Evolutionary conservation across 2,329 filamentous ascomycete species (phyloP).

Genomic region (Alternaria brassicicola): DNA sequence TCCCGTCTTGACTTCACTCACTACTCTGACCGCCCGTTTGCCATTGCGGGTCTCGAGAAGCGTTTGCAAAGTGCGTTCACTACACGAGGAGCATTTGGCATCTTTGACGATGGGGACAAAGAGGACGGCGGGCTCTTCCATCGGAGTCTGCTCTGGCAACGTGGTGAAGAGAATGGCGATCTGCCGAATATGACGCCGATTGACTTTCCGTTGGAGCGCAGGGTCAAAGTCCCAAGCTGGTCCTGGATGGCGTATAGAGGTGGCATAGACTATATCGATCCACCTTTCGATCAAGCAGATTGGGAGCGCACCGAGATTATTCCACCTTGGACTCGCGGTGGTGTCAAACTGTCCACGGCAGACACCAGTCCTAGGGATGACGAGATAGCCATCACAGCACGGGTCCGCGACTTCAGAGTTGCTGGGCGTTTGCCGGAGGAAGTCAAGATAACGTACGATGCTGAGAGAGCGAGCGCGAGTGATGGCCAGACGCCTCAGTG

Average conservation of each 20-base stretch:
- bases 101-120: conserved; percentile 35
- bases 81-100: conserved; percentile 36
- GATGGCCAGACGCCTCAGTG: conserved; percentile 17
- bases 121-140: conserved; percentile 22
- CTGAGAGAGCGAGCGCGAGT: not conserved
- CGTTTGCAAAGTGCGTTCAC: conserved; percentile 30
- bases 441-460: conserved; percentile 21
- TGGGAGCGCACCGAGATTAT: conserved; percentile 10
- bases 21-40: conserved; percentile 36
- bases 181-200: conserved; percentile 2
- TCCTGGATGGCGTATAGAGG: conserved; percentile 27
- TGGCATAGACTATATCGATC: conserved; percentile 20
- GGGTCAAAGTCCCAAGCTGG: conserved; percentile 15
- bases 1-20: conserved; percentile 31
- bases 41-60: conserved; percentile 43
- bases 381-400: conserved; percentile 13
- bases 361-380: not conserved
- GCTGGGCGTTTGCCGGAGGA: conserved; percentile 8
- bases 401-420: conserved; percentile 15
- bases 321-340: conserved; percentile 6
- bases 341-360: not conserved
- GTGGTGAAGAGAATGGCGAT: conserved; percentile 9
- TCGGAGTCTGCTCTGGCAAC: conserved; percentile 42
- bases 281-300: not conserved
- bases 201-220: not conserved